These are phyloP conservation scores for Verticillium nonalfalfae DNA, from an alignment of 2,329 filamentous ascomycete genomes.

Conservation along the genomic window DNA sequence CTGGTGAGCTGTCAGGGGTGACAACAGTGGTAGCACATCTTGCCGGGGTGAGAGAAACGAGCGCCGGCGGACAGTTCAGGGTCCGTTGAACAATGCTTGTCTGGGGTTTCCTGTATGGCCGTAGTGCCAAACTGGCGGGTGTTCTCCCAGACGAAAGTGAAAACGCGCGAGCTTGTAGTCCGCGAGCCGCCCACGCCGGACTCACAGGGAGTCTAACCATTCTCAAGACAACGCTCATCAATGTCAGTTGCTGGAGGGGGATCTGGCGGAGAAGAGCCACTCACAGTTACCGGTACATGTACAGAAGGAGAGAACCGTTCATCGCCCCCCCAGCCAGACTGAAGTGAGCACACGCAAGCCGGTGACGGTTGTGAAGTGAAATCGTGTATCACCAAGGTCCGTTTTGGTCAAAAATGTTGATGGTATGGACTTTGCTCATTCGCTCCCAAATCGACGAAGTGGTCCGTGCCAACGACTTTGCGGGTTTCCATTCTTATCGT, in stretches of 20 bases:
- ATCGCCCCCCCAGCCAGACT: not conserved
- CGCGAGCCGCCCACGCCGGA: not conserved
- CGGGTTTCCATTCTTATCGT: too few species aligned
- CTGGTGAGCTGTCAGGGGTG: slow-evolving; percentile 3
- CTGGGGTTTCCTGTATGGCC: slow-evolving; percentile 1
- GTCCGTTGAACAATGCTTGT: not conserved
- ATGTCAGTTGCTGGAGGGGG: not conserved
- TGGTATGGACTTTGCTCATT: too few species aligned
- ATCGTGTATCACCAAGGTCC: too few species aligned
- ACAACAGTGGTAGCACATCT: slow-evolving; percentile 2
- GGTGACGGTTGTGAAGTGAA: too few species aligned
- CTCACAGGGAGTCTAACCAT: not conserved
- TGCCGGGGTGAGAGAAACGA: slow-evolving; percentile 7
- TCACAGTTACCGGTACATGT: not conserved
- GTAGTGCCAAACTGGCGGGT: not conserved
- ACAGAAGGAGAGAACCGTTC: not conserved
- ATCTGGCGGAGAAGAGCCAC: not conserved
- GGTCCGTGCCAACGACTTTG: too few species aligned
- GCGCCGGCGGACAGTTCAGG: not conserved
- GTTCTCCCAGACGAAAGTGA: not conserved
- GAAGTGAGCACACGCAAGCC: too few species aligned
- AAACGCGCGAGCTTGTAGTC: not conserved
- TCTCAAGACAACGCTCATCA: slow-evolving; percentile 1
- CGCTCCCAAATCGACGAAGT: too few species aligned
- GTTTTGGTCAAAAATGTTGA: not conserved